Conservation (phyloP, 2,329 filamentous ascomycete species). For the Alternaria burnsii region DNA sequence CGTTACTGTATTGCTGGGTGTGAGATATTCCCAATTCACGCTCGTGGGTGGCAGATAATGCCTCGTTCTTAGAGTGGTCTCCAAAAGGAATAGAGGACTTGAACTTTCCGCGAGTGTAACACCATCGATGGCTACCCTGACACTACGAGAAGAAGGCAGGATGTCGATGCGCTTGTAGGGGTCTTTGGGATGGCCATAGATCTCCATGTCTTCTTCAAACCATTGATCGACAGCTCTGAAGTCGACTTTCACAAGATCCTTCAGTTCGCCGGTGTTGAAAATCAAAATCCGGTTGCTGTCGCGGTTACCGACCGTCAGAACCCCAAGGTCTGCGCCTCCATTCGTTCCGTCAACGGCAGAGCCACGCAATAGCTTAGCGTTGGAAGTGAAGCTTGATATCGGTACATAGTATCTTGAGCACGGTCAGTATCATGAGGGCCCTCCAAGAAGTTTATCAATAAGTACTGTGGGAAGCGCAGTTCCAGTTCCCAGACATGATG, state of each 20-base stretch:
- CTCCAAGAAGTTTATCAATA: constrained; percentile 13
- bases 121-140: constrained; percentile 62
- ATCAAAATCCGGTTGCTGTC: constrained; percentile 36
- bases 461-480: constrained; percentile 46
- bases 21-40: constrained; percentile 58
- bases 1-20: constrained; percentile 62
- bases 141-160: constrained; percentile 61
- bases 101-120: constrained; percentile 56
- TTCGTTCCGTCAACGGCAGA: constrained; percentile 28
- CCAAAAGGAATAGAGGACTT: constrained; percentile 63
- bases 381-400: constrained; percentile 23
- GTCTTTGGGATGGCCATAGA: constrained; percentile 72
- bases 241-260: constrained; percentile 43
- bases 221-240: constrained; percentile 53
- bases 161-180: constrained; percentile 72
- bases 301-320: constrained; percentile 28
- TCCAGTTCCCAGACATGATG: constrained; percentile 50
- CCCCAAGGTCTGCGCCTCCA: constrained; percentile 30
- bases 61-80: constrained; percentile 67
- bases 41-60: constrained; percentile 67
- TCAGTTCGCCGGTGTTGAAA: constrained; percentile 34
- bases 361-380: constrained; percentile 27
- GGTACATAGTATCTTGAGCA: constrained; percentile 42
- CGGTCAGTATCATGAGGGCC: background rate
- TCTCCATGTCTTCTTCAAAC: constrained; percentile 67